phyloP scores from a whole-genome alignment of 2,329 filamentous ascomycete genomes.

The Orbilia quercus region DNA sequence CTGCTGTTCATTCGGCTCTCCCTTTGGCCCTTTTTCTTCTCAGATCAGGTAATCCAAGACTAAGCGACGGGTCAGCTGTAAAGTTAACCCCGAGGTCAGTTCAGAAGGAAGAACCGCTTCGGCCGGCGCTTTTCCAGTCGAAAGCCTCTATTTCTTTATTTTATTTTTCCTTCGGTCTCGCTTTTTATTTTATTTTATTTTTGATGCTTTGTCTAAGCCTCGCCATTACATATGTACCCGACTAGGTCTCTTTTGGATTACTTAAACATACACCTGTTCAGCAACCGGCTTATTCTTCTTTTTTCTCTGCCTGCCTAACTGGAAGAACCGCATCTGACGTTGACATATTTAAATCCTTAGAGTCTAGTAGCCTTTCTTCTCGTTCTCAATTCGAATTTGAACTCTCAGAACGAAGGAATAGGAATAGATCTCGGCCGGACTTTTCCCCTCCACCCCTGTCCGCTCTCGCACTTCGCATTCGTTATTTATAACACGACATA shows the following conservation, averaged over 20 bases:
- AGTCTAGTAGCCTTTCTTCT: background rate
- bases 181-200: constrained; percentile 16
- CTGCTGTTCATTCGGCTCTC: no score
- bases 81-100: constrained; percentile 12
- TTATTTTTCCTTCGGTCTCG: constrained; percentile 8
- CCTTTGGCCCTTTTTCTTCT: background rate
- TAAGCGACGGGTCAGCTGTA: constrained; percentile 40
- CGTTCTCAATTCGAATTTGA: constrained; percentile 12
- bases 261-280: constrained; percentile 33
- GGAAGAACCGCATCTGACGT: constrained; percentile 37
- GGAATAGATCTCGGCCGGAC: background rate
- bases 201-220: constrained; percentile 39
- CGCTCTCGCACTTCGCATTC: constrained; percentile 48
- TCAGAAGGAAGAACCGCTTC: constrained; percentile 7
- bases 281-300: background rate
- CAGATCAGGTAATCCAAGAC: constrained; percentile 44
- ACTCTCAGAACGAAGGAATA: background rate
- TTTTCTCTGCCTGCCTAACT: constrained; percentile 33
- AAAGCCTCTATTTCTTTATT: constrained; percentile 2
- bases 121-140: constrained; percentile 39
- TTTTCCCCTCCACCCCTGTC: constrained; percentile 27
- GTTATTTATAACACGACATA: constrained; percentile 38
- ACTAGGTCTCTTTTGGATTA: constrained; percentile 43
- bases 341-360: constrained; percentile 49
- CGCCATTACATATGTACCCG: constrained; percentile 45